phyloP scores from a whole-genome alignment of 148 eudicot genomes.

The Vaccinium myrtillus region DNA sequence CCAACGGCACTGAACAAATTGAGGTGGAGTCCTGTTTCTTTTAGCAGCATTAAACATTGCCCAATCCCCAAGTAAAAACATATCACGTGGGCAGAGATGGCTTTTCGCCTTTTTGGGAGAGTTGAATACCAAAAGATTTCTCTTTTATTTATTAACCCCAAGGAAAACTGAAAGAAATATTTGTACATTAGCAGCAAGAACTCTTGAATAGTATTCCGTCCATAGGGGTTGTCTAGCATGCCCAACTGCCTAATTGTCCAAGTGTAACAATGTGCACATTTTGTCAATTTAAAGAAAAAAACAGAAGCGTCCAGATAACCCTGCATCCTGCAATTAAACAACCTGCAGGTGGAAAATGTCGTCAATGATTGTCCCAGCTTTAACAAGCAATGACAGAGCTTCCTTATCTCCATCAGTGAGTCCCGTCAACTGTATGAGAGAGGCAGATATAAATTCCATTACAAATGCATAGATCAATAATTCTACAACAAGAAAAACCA shows the following conservation, averaged over 20 bases:
- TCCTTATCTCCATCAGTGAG: slow-evolving; percentile 63
- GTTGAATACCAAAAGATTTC: neutral
- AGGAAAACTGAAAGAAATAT: neutral
- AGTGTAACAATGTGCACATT: neutral
- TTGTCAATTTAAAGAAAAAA: neutral
- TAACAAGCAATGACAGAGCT: slow-evolving; percentile 61
- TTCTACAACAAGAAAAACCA: neutral
- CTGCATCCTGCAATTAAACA: neutral
- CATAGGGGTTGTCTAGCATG: neutral
- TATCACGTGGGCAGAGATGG: neutral
- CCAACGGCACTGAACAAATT: neutral
- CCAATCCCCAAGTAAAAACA: neutral
- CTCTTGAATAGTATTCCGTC: neutral
- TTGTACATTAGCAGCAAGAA: neutral
- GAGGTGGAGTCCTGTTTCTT: slow-evolving; percentile 1
- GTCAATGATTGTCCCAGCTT: slow-evolving; percentile 77
- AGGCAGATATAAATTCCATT: neutral
- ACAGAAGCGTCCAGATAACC: neutral
- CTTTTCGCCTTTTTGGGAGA: too few relatives aligned
- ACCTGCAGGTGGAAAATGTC: slow-evolving; percentile 85
- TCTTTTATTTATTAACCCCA: neutral
- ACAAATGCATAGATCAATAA: neutral
- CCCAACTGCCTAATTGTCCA: neutral
- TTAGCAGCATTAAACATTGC: slow-evolving; percentile 12
- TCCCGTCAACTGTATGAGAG: slow-evolving; percentile 58